A percentile compares a stretch with the other conserved stretches of the same genome.
These are phyloP conservation scores for Cucumis hystrix DNA, from an alignment of 306 rosid species.

Conservation along the genomic window DNA sequence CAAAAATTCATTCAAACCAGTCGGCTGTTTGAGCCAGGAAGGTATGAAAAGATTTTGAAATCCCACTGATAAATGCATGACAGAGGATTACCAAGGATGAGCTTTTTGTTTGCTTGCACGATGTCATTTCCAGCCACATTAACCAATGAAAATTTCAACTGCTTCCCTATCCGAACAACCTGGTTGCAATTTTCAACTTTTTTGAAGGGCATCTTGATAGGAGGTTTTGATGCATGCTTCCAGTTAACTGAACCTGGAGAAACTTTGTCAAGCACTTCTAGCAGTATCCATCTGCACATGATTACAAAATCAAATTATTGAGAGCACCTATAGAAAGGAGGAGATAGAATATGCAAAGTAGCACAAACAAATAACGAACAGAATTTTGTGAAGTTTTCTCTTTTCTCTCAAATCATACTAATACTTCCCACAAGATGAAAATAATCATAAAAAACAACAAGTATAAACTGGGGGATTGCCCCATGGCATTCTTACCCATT, in stretches of 20 bases:
- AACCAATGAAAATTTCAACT: constrained; percentile 68
- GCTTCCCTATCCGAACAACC: constrained; percentile 58
- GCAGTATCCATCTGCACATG: constrained; percentile 59
- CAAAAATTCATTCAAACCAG: background rate
- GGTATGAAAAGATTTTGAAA: background rate
- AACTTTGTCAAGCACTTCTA: constrained; percentile 86
- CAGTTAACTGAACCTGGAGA: constrained; percentile 77
- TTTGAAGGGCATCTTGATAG: constrained; percentile 92
- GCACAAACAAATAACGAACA: background rate
- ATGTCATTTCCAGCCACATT: constrained; percentile 87
- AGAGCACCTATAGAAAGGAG: background rate
- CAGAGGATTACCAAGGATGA: constrained; percentile 58
- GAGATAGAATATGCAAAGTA: background rate
- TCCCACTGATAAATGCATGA: background rate
- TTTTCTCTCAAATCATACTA: background rate
- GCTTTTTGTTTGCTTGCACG: constrained; percentile 99
- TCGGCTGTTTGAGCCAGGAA: background rate
- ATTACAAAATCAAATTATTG: constrained; percentile 1
- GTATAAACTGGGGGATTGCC: background rate
- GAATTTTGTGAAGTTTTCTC: background rate
- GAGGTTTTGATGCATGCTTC: constrained; percentile 93
- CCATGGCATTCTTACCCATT: constrained; percentile 50
- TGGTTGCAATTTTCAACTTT: constrained; percentile 97
- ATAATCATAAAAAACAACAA: background rate
- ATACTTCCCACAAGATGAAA: background rate